Conservation (phyloP, 495 filamentous ascomycete species). For the Penicillium cosmopolitanum region DNA sequence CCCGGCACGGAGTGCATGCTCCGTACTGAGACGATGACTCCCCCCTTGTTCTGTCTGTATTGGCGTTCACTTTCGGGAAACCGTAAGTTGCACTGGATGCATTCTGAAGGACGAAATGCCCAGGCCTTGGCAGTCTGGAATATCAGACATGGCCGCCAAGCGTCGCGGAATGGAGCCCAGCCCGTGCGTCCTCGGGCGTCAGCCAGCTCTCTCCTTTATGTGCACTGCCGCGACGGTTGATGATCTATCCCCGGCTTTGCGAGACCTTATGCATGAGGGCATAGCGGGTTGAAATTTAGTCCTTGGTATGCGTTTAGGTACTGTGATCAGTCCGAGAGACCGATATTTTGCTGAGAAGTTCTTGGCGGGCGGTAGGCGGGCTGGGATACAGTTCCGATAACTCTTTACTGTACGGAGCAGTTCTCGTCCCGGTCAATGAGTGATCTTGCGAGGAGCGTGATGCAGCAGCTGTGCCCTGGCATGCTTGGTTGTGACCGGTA, state of each 20-base stretch:
- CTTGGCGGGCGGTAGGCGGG: not conserved
- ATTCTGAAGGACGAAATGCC: slow-evolving; percentile 30
- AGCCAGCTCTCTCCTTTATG: not conserved
- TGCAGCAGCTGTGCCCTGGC: not conserved
- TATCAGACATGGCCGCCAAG: slow-evolving; percentile 26
- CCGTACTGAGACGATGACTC: not conserved
- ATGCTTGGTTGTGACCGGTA: not conserved
- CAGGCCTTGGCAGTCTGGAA: slow-evolving; percentile 27
- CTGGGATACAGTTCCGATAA: not conserved
- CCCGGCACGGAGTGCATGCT: not conserved
- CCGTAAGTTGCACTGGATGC: slow-evolving; percentile 22
- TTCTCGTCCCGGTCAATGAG: not conserved
- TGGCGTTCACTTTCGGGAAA: no score
- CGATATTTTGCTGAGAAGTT: not conserved
- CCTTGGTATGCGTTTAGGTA: not conserved
- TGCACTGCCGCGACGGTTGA: slow-evolving; percentile 17
- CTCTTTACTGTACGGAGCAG: not conserved
- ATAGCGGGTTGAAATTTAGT: no score
- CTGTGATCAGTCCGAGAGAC: not conserved
- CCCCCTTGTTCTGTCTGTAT: slow-evolving; percentile 2
- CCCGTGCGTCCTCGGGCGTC: slow-evolving; percentile 8
- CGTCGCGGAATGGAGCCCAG: slow-evolving; percentile 17
- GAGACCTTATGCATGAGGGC: not conserved
- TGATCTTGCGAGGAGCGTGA: not conserved
- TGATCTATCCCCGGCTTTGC: slow-evolving; percentile 13